A percentile compares a stretch with the other conserved stretches of the same genome.
phyloP scores from a whole-genome alignment of 2,329 filamentous ascomycete species.

The Aspergillus aculeatus region DNA sequence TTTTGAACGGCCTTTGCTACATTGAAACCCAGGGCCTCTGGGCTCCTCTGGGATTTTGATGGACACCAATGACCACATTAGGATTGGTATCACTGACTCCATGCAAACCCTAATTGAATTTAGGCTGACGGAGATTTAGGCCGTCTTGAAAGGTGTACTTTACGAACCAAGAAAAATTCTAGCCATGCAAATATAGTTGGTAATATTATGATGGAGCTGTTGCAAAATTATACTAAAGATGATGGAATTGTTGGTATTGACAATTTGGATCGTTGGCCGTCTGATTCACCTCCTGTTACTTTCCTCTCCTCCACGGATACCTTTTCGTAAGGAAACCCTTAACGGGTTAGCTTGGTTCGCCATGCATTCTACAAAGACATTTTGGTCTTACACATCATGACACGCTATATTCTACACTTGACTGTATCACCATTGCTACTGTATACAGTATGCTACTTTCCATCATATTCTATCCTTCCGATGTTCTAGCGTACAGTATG shows the following conservation, averaged over 20 bases:
- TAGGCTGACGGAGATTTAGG: neutral
- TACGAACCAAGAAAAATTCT: too few species aligned
- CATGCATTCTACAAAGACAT: too few species aligned
- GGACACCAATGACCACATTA: constrained; percentile 20
- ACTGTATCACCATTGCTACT: too few species aligned
- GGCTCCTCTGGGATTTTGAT: constrained; percentile 27
- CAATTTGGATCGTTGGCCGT: constrained; percentile 17
- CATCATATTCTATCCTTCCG: too few species aligned
- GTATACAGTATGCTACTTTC: too few species aligned
- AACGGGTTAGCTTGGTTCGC: too few species aligned
- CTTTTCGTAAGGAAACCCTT: too few species aligned
- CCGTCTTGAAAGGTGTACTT: neutral
- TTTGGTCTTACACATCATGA: too few species aligned
- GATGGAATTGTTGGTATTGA: constrained; percentile 33
- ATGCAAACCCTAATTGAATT: neutral
- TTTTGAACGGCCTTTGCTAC: constrained; percentile 19
- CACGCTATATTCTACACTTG: too few species aligned
- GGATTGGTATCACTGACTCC: too few species aligned
- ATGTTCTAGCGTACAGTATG: too few species aligned
- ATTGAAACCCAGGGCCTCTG: constrained; percentile 17
- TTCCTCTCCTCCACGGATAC: constrained; percentile 7
- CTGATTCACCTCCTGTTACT: constrained; percentile 9
- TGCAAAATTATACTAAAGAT: constrained; percentile 34
- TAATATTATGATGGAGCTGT: constrained; percentile 28
- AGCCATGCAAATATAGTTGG: too few species aligned